Percentiles rank a stretch among this genome's conserved stretches.
Conservation (phyloP, 2,329 filamentous ascomycete genomes). For the Microdochium bolleyi region DNA sequence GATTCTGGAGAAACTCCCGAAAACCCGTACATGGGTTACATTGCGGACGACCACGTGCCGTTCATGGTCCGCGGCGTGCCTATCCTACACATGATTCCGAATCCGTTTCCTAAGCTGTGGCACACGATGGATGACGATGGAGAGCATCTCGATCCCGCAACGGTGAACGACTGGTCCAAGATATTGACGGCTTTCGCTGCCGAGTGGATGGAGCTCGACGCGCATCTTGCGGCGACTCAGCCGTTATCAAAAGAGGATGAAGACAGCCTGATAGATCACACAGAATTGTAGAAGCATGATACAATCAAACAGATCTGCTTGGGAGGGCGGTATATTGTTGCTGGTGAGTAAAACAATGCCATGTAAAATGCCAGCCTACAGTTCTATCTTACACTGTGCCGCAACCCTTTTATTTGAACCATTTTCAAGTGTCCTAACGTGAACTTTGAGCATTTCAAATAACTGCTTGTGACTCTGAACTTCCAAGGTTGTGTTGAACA, state of each 20-base stretch:
- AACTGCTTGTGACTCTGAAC: too few relatives aligned
- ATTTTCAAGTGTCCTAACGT: too few relatives aligned
- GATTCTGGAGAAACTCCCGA: conserved; percentile 47
- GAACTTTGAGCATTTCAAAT: too few relatives aligned
- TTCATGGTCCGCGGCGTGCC: conserved; percentile 84
- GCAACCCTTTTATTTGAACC: too few relatives aligned
- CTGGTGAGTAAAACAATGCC: too few relatives aligned
- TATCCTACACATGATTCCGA: conserved; percentile 81
- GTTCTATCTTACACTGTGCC: too few relatives aligned
- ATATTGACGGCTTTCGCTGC: conserved; percentile 78
- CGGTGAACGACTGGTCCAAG: conserved; percentile 79
- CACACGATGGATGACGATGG: conserved; percentile 79
- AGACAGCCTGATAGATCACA: conserved; percentile 8
- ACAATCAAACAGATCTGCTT: too few relatives aligned
- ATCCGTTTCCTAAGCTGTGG: conserved; percentile 78
- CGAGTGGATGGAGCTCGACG: conserved; percentile 80
- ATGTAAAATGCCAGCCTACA: too few relatives aligned
- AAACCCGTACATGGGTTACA: conserved; percentile 40
- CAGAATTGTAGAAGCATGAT: conserved; percentile 11
- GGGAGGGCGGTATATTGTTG: too few relatives aligned
- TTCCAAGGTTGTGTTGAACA: too few relatives aligned
- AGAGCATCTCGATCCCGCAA: conserved; percentile 71
- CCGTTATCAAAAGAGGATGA: conserved; percentile 4
- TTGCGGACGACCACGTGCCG: conserved; percentile 85
- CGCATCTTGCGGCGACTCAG: conserved; percentile 10